A percentile compares a stretch with the other conserved stretches of the same genome.
Conservation (phyloP, 371 early-diverging fungal species). For the Nematocida sp. region DNA sequence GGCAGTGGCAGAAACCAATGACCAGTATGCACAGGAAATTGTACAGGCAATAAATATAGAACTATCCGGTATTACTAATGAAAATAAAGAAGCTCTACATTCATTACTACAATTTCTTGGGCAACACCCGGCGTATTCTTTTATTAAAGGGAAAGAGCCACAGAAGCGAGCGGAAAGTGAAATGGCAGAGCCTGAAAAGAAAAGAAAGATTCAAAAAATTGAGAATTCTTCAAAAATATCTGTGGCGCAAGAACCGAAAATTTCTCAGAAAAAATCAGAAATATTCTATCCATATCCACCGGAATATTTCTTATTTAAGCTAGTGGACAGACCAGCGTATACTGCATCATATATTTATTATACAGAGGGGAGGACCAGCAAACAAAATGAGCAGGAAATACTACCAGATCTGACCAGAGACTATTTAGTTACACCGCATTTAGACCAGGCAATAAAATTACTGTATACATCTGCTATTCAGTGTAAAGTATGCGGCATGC, state of each 20-base stretch:
- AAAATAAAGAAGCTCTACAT: conserved; percentile 39
- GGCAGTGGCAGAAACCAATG: conserved; percentile 50
- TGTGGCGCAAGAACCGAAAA: neutral
- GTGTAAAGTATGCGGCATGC: conserved; percentile 58
- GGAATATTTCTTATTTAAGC: conserved; percentile 44
- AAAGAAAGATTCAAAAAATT: neutral
- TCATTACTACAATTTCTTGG: conserved; percentile 13
- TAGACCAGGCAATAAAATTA: conserved; percentile 20
- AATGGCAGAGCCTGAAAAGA: neutral
- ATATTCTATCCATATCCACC: conserved; percentile 40
- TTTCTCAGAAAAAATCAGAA: neutral
- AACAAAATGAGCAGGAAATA: neutral
- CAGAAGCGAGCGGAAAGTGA: neutral
- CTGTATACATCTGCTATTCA: conserved; percentile 31
- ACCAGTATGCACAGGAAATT: conserved; percentile 38
- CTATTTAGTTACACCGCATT: conserved; percentile 18
- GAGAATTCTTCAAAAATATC: no score
- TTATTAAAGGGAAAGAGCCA: neutral
- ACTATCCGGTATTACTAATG: neutral
- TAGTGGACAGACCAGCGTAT: conserved; percentile 33
- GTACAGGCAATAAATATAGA: conserved; percentile 19
- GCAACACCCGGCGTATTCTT: conserved; percentile 12
- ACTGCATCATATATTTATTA: conserved; percentile 26
- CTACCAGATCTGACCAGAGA: conserved; percentile 19
- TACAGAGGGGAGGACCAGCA: conserved; percentile 3